phyloP scores from a whole-genome alignment of 2,329 filamentous ascomycete species.

The Trichoderma simmonsii region DNA sequence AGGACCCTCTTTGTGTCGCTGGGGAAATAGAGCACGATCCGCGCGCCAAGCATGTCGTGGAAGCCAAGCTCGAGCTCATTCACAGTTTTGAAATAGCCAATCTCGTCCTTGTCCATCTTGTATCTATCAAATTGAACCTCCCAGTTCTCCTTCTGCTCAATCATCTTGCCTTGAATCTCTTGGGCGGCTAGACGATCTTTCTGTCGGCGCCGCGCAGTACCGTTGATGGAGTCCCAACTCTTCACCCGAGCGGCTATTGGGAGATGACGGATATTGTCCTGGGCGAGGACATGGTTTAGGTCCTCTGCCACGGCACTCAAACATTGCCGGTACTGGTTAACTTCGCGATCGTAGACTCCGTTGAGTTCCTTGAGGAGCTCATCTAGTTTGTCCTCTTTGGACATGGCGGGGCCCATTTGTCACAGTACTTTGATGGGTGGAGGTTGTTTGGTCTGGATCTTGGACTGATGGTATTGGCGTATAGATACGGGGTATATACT shows the following conservation, averaged over 20 bases:
- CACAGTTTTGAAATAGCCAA: neutral
- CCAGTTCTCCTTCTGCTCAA: neutral
- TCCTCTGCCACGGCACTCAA: neutral
- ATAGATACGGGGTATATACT: neutral
- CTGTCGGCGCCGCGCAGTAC: neutral
- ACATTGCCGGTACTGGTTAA: neutral
- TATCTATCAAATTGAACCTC: neutral
- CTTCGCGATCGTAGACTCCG: neutral
- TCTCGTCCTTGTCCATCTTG: neutral
- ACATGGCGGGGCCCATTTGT: neutral
- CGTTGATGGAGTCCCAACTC: neutral
- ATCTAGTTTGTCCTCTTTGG: neutral
- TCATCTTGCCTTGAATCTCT: neutral
- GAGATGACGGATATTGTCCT: neutral
- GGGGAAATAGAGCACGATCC: neutral
- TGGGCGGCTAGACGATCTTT: neutral
- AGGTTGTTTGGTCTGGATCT: neutral
- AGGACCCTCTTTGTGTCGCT: neutral
- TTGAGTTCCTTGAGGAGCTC: neutral
- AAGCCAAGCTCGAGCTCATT: neutral
- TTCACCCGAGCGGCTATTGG: neutral
- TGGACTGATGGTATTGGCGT: neutral
- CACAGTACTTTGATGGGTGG: neutral
- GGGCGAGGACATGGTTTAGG: neutral
- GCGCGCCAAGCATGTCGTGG: neutral